A percentile compares a stretch with the other conserved stretches of the same genome.
Evolutionary conservation across 169 alveolate species (phyloP).

Genomic region (Besnoitia besnoiti): DNA sequence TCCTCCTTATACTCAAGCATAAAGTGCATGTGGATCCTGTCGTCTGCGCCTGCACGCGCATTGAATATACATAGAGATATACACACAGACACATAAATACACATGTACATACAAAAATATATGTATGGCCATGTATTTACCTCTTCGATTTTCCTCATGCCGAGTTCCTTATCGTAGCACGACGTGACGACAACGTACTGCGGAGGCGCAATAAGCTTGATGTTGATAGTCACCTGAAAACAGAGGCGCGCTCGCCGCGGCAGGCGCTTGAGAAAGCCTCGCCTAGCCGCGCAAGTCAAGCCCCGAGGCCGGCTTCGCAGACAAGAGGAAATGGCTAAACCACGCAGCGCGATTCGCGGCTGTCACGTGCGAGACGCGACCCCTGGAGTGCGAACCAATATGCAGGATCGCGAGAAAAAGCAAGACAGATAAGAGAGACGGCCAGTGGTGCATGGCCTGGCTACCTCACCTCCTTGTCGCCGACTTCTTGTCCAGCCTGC

Average conservation of each 20-base stretch:
- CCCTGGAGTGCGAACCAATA: too few species aligned
- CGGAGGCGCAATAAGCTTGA: constrained; percentile 69
- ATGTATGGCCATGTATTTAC: not conserved
- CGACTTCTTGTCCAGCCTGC: constrained; percentile 64
- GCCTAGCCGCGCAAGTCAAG: too few species aligned
- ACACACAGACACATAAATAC: not conserved
- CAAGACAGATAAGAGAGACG: not conserved
- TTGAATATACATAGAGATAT: not conserved
- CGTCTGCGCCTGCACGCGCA: not conserved
- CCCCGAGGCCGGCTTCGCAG: too few species aligned
- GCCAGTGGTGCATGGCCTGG: not conserved
- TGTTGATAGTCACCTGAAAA: constrained; percentile 31
- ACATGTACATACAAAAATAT: not conserved
- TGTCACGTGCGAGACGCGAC: too few species aligned
- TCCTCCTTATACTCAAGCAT: too few species aligned
- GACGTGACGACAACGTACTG: constrained; percentile 68
- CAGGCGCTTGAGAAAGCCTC: too few species aligned
- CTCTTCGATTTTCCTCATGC: constrained; percentile 63
- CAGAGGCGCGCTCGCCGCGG: too few species aligned
- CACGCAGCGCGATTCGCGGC: too few species aligned
- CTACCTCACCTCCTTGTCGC: not conserved
- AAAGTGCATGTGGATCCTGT: too few species aligned
- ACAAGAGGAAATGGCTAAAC: too few species aligned
- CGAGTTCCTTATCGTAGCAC: constrained; percentile 66
- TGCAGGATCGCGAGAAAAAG: too few species aligned